Evolutionary conservation across 441 rosid species (phyloP).

Genomic region (Populus hybrid): DNA sequence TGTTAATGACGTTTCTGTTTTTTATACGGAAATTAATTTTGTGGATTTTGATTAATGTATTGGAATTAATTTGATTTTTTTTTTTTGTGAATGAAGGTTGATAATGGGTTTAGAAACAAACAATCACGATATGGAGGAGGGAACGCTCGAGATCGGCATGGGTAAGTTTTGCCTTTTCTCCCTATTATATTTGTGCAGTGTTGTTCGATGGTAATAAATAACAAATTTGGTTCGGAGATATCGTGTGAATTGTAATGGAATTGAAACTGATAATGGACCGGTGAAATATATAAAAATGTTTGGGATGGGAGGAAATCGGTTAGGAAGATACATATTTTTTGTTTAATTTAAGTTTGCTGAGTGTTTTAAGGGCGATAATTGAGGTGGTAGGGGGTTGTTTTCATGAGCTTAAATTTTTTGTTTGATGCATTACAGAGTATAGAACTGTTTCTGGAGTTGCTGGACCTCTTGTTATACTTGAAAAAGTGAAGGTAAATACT

Average conservation of each 20-base stretch:
- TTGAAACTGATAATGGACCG: neutral
- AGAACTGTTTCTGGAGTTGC: conserved; percentile 96
- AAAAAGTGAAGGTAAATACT: conserved; percentile 68
- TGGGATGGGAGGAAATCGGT: neutral
- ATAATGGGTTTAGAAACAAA: conserved; percentile 52
- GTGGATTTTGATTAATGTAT: neutral
- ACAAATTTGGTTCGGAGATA: neutral
- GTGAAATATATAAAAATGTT: neutral
- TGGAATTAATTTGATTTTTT: neutral
- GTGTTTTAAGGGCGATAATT: neutral
- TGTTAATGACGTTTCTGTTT: neutral
- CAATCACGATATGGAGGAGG: conserved; percentile 62
- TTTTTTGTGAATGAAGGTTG: neutral
- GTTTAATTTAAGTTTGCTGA: too few relatives aligned
- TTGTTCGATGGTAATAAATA: neutral
- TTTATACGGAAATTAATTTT: neutral
- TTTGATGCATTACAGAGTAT: conserved; percentile 52
- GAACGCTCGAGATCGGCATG: conserved; percentile 85
- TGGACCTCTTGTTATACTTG: conserved; percentile 92
- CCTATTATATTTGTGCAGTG: neutral
- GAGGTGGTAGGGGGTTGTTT: neutral
- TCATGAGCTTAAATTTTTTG: neutral
- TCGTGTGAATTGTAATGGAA: neutral
- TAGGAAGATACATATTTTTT: neutral
- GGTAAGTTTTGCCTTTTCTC: conserved; percentile 40